Evolutionary conservation across 345 rosid species (phyloP), one percentile per base, ranked within the genome.

Genomic region (Noccaea bulbosa): DNA sequence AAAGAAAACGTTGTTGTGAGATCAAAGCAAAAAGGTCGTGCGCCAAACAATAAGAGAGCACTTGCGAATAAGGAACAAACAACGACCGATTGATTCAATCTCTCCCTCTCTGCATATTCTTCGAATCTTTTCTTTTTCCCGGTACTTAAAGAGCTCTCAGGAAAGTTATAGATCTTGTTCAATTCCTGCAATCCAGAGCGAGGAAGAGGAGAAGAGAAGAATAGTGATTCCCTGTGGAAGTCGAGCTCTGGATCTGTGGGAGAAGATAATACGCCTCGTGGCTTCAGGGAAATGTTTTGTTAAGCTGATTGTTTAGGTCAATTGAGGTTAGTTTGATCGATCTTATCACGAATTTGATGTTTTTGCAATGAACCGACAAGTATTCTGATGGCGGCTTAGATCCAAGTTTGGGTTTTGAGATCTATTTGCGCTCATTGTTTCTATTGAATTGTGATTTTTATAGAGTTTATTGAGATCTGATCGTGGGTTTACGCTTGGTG

Each of bases 1-100:
- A 55, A 35, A 32, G 12, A 55, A 63, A 55, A 59, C 44, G 70
- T 39, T 64, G 77, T 45, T 72, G 78, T 84, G 46, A 79, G 69
- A 75, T 69, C 75, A 65, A 83, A 84, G 86, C 83, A 64, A 78
- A 51, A 69, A 34, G 22, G 70, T 49, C 65, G 59, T 64, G 39
- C 53, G 27, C 51, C 30, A 51, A 49, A 53, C 40, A 58, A 50
- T 55, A 17, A 65, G 76, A 71, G 41, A 33, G 62, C 69, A 52
- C 55, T 71, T 33, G 62, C 51, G 14, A 8, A 22, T 35, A 40
- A 45, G 17, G 40, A n/a, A 46, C 64, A 16, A 22, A 34, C 58
- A 49, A 30, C 44, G 46, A 62, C 43, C 49, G 49, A 68, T 27
- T 72, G 67, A 63, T 65, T 70, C 60, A 15, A 53, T 46, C 39